Base-by-base conservation (phyloP, 768 basidiomycete genomes). In the Megacollybia marginata region DNA sequence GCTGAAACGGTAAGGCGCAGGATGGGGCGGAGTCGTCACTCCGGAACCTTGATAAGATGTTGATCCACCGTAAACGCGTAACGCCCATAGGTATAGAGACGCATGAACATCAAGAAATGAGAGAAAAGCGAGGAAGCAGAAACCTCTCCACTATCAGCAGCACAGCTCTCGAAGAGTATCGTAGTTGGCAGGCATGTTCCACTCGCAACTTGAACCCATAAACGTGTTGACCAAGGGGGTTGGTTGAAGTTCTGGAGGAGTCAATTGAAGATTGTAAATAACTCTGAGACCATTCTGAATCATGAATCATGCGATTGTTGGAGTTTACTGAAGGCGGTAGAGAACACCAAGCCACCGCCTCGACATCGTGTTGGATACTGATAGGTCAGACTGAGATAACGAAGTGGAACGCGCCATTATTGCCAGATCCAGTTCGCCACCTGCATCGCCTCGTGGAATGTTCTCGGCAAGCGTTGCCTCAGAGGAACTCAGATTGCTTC, bases 41-140 rank as follows among this genome's bases (percentile, higher is more conserved):
- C 75, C 70, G 32, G 80, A 63, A 34, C 82, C 82, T 69, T 89
- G 87, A 58, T 73, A 62, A 69, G 79, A 86, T 0, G 83, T 84
- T 12, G 82, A 85, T 15, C 68, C 62, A 33, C 79, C 79, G 56
- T 85, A 83, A n/a, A 85, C 73, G n/a, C n/a, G n/a, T n/a, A n/a
- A n/a, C n/a, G 28, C 83, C 83, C 79, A 82, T 81, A 4, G 81
- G 78, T 76, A 79, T 48, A 4, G 5, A 18, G 5, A 38, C 5
- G 33, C n/a, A 46, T 49, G 33, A 42, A 23, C 33, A 44, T 44
- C 40, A 45, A 15, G 48, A 16, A 46, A 13, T 9, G 34, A 40
- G 33, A 18, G 28, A 48, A 33, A 20, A 47, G 46, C 44, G 53
- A 44, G 48, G 31, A n/a, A 23, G 42, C 40, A 51, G 55, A 50